A percentile compares a stretch with the other conserved stretches of the same genome.
These are phyloP conservation scores for Mycena belliarum DNA, from an alignment of 768 basidiomycete species.

Conservation along the genomic window DNA sequence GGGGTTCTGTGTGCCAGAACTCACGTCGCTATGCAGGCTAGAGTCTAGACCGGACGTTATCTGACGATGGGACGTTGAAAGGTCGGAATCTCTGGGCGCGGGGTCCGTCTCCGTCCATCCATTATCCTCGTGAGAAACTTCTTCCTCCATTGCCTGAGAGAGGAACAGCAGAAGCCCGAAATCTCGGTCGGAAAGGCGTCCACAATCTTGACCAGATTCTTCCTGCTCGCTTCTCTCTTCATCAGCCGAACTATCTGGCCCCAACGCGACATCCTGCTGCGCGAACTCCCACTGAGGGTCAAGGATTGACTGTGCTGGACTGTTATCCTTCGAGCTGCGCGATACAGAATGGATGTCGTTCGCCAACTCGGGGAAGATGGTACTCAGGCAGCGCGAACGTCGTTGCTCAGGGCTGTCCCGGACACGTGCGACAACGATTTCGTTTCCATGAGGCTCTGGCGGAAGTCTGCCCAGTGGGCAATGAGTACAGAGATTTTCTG, in stretches of 20 bases:
- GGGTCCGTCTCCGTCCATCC: background rate
- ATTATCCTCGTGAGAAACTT: background rate
- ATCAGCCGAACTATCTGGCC: too few species aligned
- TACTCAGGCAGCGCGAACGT: slow-evolving; percentile 1
- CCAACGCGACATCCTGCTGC: background rate
- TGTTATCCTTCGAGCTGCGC: background rate
- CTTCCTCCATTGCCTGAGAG: background rate
- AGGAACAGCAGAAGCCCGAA: background rate
- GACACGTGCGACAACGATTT: background rate
- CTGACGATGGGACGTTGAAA: too few species aligned
- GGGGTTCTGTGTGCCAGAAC: background rate
- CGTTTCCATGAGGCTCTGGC: background rate
- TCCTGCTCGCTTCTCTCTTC: background rate
- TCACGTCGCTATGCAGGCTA: background rate
- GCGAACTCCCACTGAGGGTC: slow-evolving; percentile 11
- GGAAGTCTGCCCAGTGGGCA: background rate
- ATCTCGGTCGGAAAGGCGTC: background rate
- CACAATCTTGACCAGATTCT: background rate
- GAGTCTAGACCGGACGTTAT: too few species aligned
- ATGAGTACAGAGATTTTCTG: background rate
- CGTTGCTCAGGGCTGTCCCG: slow-evolving; percentile 9
- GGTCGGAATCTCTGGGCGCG: background rate
- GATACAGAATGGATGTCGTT: background rate
- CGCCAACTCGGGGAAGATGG: slow-evolving; percentile 8
- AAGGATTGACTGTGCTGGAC: background rate